Percentiles rank a stretch among this genome's conserved stretches.
Conservation (phyloP, 2,329 filamentous ascomycete species). For the Harringtonia aguacate region DNA sequence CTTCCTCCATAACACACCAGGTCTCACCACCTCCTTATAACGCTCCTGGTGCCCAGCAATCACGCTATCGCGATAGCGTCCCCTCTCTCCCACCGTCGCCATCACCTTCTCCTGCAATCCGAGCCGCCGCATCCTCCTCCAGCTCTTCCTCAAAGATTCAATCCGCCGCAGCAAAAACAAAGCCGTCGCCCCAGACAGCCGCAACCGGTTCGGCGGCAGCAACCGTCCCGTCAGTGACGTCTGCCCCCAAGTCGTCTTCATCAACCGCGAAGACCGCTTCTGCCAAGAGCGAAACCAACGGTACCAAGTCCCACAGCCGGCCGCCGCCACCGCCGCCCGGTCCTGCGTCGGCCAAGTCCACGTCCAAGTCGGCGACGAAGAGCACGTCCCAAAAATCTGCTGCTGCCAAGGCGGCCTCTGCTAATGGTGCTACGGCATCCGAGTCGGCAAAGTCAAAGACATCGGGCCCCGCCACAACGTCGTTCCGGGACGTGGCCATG, state of each 20-base stretch:
- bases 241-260: background rate
- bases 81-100: conserved; percentile 14
- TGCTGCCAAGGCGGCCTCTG: conserved; percentile 8
- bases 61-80: conserved; percentile 4
- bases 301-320: conserved; percentile 11
- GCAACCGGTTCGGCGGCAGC: background rate
- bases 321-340: conserved; percentile 3
- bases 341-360: conserved; percentile 20
- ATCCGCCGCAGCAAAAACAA: conserved; percentile 12
- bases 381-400: conserved; percentile 5
- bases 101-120: conserved; percentile 19
- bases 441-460: conserved; percentile 4
- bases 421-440: background rate
- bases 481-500: conserved; percentile 16
- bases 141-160: background rate
- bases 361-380: conserved; percentile 6
- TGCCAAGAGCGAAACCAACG: conserved; percentile 4
- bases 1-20: conserved; percentile 16
- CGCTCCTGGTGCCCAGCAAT: conserved; percentile 7
- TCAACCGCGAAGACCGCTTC: background rate
- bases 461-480: conserved; percentile 12
- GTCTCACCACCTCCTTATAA: conserved; percentile 21
- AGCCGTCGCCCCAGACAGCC: background rate
- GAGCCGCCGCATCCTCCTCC: conserved; percentile 2
- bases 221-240: background rate